Evolutionary conservation across 176 grass and related monocot species (phyloP).

Genomic region (Rhynchospora breviuscula): DNA sequence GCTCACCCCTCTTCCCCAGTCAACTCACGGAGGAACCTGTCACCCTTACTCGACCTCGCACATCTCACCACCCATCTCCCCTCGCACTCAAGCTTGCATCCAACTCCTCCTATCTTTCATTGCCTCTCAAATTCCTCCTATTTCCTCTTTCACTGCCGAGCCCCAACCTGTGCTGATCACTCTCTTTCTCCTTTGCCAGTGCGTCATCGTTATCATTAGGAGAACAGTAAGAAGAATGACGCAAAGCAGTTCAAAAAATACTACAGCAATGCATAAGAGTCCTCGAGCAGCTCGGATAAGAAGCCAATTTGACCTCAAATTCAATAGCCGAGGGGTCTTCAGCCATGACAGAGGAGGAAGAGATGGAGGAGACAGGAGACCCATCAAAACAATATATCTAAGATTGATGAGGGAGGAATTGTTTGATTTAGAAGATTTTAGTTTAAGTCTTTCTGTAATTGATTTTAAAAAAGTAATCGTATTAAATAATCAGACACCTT

Average conservation of each 20-base stretch:
- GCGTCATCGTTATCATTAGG: too few species aligned
- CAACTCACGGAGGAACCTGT: too few species aligned
- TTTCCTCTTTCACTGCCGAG: neutral
- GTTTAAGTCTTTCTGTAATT: too few species aligned
- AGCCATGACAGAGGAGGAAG: conserved; percentile 2
- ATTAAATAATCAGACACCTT: too few species aligned
- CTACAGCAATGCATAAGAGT: conserved; percentile 50
- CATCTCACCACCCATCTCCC: too few species aligned
- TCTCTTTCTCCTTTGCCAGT: too few species aligned
- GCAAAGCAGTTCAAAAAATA: conserved; percentile 39
- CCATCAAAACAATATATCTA: conserved; percentile 19
- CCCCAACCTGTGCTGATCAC: neutral
- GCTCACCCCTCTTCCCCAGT: too few species aligned
- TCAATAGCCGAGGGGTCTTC: neutral
- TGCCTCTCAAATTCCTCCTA: too few species aligned
- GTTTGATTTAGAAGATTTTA: neutral
- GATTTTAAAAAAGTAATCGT: too few species aligned
- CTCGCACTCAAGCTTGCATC: too few species aligned
- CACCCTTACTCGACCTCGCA: too few species aligned
- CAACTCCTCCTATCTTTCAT: too few species aligned
- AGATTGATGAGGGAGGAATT: conserved; percentile 40
- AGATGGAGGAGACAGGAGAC: neutral
- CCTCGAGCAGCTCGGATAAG: conserved; percentile 43
- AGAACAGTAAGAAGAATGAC: conserved; percentile 16
- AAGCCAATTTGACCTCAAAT: conserved; percentile 25